Percentiles rank a stretch among this genome's conserved stretches.
phyloP scores from a whole-genome alignment of 129 eudicot genomes.

The Smallanthus sonchifolius region DNA sequence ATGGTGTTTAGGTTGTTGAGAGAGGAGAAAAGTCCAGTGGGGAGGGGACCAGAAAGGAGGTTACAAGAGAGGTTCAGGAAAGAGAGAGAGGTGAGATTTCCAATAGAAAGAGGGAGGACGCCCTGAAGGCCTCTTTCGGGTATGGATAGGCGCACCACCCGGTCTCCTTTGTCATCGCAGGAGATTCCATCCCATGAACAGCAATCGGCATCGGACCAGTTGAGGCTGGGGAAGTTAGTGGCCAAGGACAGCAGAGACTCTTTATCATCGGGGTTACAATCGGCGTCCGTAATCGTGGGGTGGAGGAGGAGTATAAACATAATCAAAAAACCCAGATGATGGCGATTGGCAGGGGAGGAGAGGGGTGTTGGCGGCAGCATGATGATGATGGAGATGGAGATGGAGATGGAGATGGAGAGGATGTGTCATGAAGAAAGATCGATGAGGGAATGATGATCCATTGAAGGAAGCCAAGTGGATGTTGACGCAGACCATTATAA shows the following conservation, averaged over 20 bases:
- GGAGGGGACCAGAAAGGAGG: conserved; percentile 35
- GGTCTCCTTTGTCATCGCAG: conserved; percentile 33
- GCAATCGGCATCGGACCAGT: conserved; percentile 37
- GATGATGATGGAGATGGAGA: neutral
- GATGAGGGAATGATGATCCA: neutral
- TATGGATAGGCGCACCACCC: conserved; percentile 38
- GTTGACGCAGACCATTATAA: conserved; percentile 40
- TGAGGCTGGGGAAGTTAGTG: conserved; percentile 1
- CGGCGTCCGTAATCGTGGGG: conserved; percentile 12
- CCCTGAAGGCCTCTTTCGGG: conserved; percentile 44
- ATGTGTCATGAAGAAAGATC: neutral
- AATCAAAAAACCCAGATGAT: neutral
- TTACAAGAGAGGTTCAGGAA: conserved; percentile 54
- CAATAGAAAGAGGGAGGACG: conserved; percentile 21
- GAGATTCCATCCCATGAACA: conserved; percentile 57
- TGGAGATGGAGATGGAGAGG: neutral
- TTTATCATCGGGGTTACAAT: conserved; percentile 32
- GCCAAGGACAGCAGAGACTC: conserved; percentile 32
- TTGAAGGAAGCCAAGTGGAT: conserved; percentile 31
- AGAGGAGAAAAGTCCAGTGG: neutral
- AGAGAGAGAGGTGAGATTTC: conserved; percentile 36
- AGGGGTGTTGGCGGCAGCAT: neutral
- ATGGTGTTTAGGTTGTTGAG: neutral
- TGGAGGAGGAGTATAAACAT: neutral
- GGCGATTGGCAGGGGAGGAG: neutral